phyloP scores from a whole-genome alignment of 176 grass and related monocot species.

The Triticum urartu region DNA sequence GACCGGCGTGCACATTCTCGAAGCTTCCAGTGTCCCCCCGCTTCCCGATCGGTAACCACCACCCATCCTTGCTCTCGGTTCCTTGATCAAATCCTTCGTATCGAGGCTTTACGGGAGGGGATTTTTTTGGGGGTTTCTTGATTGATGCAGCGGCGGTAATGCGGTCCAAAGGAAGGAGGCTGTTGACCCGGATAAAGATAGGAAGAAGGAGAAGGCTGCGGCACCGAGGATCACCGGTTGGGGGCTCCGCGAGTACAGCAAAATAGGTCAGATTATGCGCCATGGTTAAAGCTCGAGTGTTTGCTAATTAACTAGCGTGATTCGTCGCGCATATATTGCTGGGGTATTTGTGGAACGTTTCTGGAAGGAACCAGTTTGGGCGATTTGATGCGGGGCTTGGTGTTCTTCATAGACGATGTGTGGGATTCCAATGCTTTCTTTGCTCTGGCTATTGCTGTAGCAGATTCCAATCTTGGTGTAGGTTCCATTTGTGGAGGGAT shows the following conservation, averaged over 20 bases:
- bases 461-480: background rate
- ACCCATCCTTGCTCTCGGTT: background rate
- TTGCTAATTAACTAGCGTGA: background rate
- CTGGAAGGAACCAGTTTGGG: background rate
- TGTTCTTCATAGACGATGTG: background rate
- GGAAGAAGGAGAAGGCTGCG: constrained; percentile 62
- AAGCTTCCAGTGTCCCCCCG: constrained; percentile 7
- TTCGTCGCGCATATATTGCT: background rate
- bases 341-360: background rate
- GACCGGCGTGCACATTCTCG: constrained; percentile 21
- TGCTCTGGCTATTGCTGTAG: constrained; percentile 6
- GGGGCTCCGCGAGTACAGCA: constrained; percentile 93
- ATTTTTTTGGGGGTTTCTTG: constrained; percentile 5
- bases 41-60: constrained; percentile 22
- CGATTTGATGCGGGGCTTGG: background rate
- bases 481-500: background rate
- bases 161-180: constrained; percentile 33
- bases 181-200: constrained; percentile 45
- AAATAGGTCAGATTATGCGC: constrained; percentile 59
- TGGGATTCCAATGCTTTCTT: background rate
- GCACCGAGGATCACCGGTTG: constrained; percentile 62
- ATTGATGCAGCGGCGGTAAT: constrained; percentile 35
- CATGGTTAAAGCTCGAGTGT: background rate
- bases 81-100: constrained; percentile 4
- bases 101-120: constrained; percentile 2